Evolutionary conservation across 1,284 basidiomycete genomes (phyloP), one percentile per base, ranked within the genome.

Genomic region (Cryptococcus deneoformans): DNA sequence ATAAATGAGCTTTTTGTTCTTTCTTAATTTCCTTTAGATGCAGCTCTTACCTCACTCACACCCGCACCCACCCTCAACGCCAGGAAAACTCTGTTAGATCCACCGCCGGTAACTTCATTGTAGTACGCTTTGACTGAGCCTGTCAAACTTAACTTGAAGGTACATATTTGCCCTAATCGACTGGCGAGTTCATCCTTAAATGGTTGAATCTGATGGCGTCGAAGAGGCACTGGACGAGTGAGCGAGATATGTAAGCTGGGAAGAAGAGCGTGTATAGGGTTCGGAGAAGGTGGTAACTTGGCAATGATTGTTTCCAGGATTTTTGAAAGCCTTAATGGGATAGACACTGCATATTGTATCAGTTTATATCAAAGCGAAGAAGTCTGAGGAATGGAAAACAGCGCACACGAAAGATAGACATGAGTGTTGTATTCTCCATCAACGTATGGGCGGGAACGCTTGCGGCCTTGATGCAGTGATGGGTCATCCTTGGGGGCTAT

Each of bases 351-450:
- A 4, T 40, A 4, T 14, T 8, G 6, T 6, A 38, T 53, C 34
- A 48, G 46, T 29, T 29, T 9, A 12, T 29, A 47, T 16, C 3
- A 8, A 14, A 16, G 10, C 46, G 8, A 12, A 34, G 24, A 34
- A 16, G 20, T 10, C 29, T 29, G 20, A 29, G 16, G 24, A 5
- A 46, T 24, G n/a, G 24, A 7, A 7, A 29, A 3, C 10, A 16
- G 56, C 73, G 58, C 56, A 75, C 75, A 48, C 10, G 66, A 62
- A 8, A 76, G 46, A 50, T 72, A 78, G 40, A 78, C 61, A 56
- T 78, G 77, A 36, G 73, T 67, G 52, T 72, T 72, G 59, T 73
- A 74, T 47, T 78, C 77, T 10, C 77, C 77, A 29, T 73, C 65
- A 0, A 75, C 73, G 61, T 66, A 78, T 3, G 71, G 71, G n/a